Evolutionary conservation across 495 filamentous ascomycete species (phyloP), one percentile per base, ranked within the genome.

Genomic region (Apiosordaria backusii): DNA sequence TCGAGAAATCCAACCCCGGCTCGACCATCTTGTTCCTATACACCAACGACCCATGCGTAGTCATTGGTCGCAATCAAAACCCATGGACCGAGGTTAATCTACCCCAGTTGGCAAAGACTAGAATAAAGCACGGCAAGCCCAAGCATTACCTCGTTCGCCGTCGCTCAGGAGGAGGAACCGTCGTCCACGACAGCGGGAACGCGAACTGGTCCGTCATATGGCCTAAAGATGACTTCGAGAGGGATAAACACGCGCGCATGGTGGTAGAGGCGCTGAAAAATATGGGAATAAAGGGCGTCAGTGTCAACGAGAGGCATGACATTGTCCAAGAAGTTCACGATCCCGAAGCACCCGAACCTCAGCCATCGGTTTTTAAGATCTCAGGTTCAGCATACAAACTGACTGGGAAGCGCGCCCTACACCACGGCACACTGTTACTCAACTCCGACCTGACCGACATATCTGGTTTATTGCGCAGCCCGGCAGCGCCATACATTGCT

Each of bases 41-140:
- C 78, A 81, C 85, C 65, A 98, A 99, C 77, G 78, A 82, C 15
- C 92, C 94, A 7, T 89, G 90, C 76, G 83, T 99, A 60, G 86
- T 99, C 68, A 88, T 99, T 65, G 95, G 95, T 16, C 89, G 94
- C 57, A 99, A 99, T 75, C 95, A 99, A 74, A 99, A 99, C 74
- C 95, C 95, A 50, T 99, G 93, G 93, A 81, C 91, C 9, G 95
- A 99, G 76, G 88, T 90, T 57, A 92, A 97, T 75, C 83, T 96
- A 7, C 78, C 79, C 21, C 79, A 83, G 9, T 77, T 92, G 5
- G 13, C 54, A 18, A 4, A 35, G 5, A 45, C 35, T 2, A 45
- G 35, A 45, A 45, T 45, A 45, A 45, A 45, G 16, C 16, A 13
- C 35, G 35, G 35, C 35, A 22, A 79, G 55, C 58, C 25, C 25